phyloP scores from a whole-genome alignment of 1,284 basidiomycete species.

The Pisolithus thermaeus region DNA sequence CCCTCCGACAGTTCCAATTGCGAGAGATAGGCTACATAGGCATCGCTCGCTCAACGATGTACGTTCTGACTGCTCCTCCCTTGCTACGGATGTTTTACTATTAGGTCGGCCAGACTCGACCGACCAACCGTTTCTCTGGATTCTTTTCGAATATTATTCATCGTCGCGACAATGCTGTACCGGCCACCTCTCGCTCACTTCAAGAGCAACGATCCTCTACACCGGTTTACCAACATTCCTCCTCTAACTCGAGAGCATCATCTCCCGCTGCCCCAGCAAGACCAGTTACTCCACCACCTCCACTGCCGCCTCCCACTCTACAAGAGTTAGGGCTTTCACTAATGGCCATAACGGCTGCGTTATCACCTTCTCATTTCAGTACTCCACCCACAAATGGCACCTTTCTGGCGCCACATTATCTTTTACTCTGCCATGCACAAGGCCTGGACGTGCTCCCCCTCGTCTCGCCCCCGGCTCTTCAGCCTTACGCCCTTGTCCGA shows the following conservation, averaged over 20 bases:
- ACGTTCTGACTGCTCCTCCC: slow-evolving; percentile 6
- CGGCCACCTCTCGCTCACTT: slow-evolving; percentile 19
- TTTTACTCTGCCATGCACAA: slow-evolving; percentile 77
- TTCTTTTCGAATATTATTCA: slow-evolving; percentile 77
- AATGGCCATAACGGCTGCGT: slow-evolving; percentile 55
- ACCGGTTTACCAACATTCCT: slow-evolving; percentile 17
- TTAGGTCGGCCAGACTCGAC: slow-evolving; percentile 40
- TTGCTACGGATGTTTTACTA: slow-evolving; percentile 20
- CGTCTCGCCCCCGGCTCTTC: slow-evolving; percentile 59
- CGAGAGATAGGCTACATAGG: slow-evolving; percentile 28
- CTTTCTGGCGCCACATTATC: slow-evolving; percentile 71
- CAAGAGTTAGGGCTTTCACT: slow-evolving; percentile 71
- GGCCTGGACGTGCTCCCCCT: slow-evolving; percentile 76
- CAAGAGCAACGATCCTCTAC: slow-evolving; percentile 26
- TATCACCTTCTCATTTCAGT: slow-evolving; percentile 71
- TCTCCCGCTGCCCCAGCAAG: slow-evolving; percentile 44
- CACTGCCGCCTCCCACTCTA: slow-evolving; percentile 61
- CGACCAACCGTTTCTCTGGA: slow-evolving; percentile 69
- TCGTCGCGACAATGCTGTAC: slow-evolving; percentile 48
- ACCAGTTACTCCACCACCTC: slow-evolving; percentile 63
- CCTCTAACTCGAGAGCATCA: slow-evolving; percentile 38
- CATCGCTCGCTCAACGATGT: slow-evolving; percentile 47
- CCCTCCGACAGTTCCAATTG: slow-evolving; percentile 4
- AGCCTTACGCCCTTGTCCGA: slow-evolving; percentile 74
- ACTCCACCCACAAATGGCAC: slow-evolving; percentile 70